Percentiles rank a stretch among this genome's conserved stretches.
These are phyloP conservation scores for Rhododendron molle DNA, from an alignment of 148 eudicot genomes.

Conservation along the genomic window DNA sequence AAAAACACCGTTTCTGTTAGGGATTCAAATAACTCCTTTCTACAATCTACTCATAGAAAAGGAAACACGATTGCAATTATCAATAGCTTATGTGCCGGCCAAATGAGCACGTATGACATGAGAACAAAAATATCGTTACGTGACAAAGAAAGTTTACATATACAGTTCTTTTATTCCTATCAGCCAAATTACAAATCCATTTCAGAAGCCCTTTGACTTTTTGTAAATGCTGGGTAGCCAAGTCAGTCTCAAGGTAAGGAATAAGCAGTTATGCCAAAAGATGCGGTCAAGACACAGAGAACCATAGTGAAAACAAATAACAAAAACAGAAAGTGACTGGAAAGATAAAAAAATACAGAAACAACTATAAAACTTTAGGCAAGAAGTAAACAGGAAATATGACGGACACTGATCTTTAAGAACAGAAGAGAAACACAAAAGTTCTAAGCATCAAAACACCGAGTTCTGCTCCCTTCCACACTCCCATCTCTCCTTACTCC, in stretches of 20 bases:
- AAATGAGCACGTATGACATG: neutral
- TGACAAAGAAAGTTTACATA: slow-evolving; percentile 1
- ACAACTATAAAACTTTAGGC: neutral
- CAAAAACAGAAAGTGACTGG: neutral
- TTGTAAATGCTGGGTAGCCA: neutral
- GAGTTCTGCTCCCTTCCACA: neutral
- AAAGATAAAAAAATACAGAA: neutral
- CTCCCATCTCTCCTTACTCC: neutral
- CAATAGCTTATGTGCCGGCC: neutral
- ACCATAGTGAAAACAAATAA: neutral
- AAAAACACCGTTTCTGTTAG: neutral
- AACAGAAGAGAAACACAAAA: neutral
- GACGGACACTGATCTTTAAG: neutral
- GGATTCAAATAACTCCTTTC: neutral
- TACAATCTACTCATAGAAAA: neutral
- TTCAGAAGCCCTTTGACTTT: neutral
- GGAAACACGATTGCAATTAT: neutral
- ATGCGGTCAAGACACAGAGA: neutral
- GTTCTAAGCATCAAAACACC: neutral
- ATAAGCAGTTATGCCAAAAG: neutral
- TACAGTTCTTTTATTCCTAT: neutral
- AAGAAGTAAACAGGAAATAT: neutral
- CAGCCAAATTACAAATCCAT: neutral
- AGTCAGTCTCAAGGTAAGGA: neutral
- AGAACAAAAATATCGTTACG: neutral